These are phyloP conservation scores for Cercospora zeina DNA, from an alignment of 2,329 filamentous ascomycete genomes.

Conservation along the genomic window DNA sequence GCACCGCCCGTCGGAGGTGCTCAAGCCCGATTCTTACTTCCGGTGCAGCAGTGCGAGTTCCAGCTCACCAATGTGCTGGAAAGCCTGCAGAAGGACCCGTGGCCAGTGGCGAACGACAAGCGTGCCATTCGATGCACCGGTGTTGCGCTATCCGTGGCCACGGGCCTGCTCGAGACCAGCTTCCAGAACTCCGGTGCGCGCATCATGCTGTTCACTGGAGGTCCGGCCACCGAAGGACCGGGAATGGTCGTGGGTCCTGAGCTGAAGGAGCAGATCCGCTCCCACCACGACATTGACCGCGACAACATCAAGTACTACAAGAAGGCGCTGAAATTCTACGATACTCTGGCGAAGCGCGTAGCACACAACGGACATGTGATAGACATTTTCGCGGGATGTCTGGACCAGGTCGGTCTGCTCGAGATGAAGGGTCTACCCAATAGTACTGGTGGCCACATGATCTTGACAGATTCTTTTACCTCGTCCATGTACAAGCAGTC, in stretches of 20 bases:
- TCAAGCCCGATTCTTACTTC: slow-evolving; percentile 85
- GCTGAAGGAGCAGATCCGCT: slow-evolving; percentile 92
- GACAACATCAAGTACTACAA: slow-evolving; percentile 99
- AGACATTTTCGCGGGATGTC: slow-evolving; percentile 94
- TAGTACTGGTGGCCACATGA: slow-evolving; percentile 96
- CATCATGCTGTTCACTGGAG: slow-evolving; percentile 96
- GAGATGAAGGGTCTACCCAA: slow-evolving; percentile 99
- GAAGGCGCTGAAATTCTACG: slow-evolving; percentile 98
- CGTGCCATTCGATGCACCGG: slow-evolving; percentile 89
- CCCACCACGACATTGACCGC: slow-evolving; percentile 96
- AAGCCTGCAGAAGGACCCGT: slow-evolving; percentile 93
- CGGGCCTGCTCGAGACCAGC: slow-evolving; percentile 86
- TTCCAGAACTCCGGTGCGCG: slow-evolving; percentile 94
- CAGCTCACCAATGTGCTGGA: slow-evolving; percentile 95
- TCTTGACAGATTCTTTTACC: slow-evolving; percentile 96
- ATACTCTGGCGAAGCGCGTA: slow-evolving; percentile 86
- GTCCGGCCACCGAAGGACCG: slow-evolving; percentile 90
- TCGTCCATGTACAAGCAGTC: slow-evolving; percentile 99
- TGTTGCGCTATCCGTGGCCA: slow-evolving; percentile 91
- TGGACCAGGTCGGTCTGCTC: slow-evolving; percentile 93
- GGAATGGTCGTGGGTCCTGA: slow-evolving; percentile 97
- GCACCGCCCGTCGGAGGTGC: slow-evolving; percentile 74
- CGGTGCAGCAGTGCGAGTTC: slow-evolving; percentile 93
- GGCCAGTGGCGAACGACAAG: slow-evolving; percentile 93
- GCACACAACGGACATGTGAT: slow-evolving; percentile 97